These are phyloP conservation scores for Irpex sp. DNA, from an alignment of 1,284 basidiomycete genomes.

Conservation along the genomic window DNA sequence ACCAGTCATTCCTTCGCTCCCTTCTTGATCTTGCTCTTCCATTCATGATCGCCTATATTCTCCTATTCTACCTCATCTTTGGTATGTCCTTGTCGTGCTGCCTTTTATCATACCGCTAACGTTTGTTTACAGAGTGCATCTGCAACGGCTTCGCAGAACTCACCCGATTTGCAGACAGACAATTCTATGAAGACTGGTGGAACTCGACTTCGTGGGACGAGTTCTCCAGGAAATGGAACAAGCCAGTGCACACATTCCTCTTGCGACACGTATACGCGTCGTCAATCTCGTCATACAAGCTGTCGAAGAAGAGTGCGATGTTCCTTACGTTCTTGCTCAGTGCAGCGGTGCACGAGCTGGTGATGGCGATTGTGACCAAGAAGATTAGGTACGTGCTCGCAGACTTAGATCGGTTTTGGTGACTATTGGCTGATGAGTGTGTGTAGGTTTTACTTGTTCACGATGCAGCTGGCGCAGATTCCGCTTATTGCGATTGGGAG, in stretches of 20 bases:
- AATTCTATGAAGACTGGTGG: conserved; percentile 54
- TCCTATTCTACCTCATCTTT: conserved; percentile 84
- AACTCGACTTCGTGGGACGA: conserved; percentile 97
- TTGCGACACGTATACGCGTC: conserved; percentile 93
- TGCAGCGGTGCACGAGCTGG: conserved; percentile 88
- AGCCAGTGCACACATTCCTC: conserved; percentile 88
- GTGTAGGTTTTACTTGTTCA: conserved; percentile 71
- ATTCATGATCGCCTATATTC: conserved; percentile 84
- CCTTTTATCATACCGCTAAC: background rate
- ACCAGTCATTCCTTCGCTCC: conserved; percentile 72
- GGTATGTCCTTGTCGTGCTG: conserved; percentile 37
- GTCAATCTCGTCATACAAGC: conserved; percentile 72
- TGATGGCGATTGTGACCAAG: conserved; percentile 94
- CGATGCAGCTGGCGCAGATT: conserved; percentile 79
- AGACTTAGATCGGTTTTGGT: background rate
- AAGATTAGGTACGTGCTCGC: conserved; percentile 64
- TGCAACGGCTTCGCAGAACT: conserved; percentile 95
- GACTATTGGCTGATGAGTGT: background rate
- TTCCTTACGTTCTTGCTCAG: conserved; percentile 90
- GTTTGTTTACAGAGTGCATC: conserved; percentile 70
- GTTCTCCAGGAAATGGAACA: conserved; percentile 96
- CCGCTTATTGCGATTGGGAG: conserved; percentile 86
- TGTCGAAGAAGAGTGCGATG: conserved; percentile 80
- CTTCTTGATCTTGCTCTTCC: conserved; percentile 88
- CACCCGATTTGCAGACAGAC: conserved; percentile 59